Percentiles rank a stretch among this genome's conserved stretches.
These are phyloP conservation scores for Dactylonectria estremocensis DNA, from an alignment of 2,329 filamentous ascomycete genomes.

Conservation along the genomic window DNA sequence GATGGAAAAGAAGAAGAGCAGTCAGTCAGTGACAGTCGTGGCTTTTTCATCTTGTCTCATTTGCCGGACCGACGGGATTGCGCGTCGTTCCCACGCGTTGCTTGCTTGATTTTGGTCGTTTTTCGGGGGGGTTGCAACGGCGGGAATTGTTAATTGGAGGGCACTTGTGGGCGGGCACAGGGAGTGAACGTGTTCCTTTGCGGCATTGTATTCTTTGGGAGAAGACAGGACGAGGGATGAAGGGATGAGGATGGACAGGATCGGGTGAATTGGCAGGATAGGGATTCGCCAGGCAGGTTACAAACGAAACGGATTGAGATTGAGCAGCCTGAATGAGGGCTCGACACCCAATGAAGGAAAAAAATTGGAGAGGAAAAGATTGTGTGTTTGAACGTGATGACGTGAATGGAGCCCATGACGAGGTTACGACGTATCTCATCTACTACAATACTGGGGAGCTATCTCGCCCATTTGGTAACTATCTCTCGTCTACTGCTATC, in stretches of 20 bases:
- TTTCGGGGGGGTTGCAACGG: conserved; percentile 46
- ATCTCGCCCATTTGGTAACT: too few relatives aligned
- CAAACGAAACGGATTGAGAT: conserved; percentile 43
- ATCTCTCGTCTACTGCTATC: not conserved
- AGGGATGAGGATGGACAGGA: conserved; percentile 33
- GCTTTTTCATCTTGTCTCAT: conserved; percentile 41
- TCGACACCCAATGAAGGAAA: conserved; percentile 48
- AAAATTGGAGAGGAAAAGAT: conserved; percentile 32
- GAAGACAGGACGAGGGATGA: conserved; percentile 36
- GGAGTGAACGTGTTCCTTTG: conserved; percentile 46
- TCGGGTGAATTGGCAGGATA: conserved; percentile 41
- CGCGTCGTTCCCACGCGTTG: conserved; percentile 46
- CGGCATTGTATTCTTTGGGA: conserved; percentile 47
- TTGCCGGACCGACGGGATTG: conserved; percentile 45
- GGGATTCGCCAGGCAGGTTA: conserved; percentile 40
- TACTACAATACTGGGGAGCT: too few relatives aligned
- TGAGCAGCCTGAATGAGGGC: conserved; percentile 41
- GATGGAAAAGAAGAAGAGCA: conserved; percentile 30
- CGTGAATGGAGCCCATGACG: not conserved
- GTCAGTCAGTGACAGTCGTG: conserved; percentile 19
- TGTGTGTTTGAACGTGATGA: not conserved
- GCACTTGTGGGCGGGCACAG: conserved; percentile 31
- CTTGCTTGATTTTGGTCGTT: conserved; percentile 50
- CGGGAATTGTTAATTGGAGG: conserved; percentile 47
- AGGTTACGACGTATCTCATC: too few relatives aligned